Conservation (phyloP, 2,329 filamentous ascomycete species). For the Acephala macrosclerotiorum region DNA sequence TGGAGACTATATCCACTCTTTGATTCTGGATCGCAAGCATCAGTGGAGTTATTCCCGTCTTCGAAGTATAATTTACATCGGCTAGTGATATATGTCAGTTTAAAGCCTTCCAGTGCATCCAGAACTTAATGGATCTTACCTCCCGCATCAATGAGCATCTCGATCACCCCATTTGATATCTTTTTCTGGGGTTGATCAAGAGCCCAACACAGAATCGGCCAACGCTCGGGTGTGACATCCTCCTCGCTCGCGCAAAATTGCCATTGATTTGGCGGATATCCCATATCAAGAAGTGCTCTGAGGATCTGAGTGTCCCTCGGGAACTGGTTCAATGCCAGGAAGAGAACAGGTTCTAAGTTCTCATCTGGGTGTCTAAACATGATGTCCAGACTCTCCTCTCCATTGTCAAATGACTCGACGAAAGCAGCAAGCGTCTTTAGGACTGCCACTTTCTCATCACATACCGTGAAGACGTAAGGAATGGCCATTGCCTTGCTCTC, state of each 20-base stretch:
- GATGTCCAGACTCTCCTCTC: conserved; percentile 53
- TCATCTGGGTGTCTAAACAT: conserved; percentile 57
- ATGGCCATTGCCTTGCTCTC: conserved; percentile 61
- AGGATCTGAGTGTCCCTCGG: conserved; percentile 61
- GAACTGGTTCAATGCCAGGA: conserved; percentile 60
- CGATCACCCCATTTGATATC: conserved; percentile 64
- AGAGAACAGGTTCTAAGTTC: conserved; percentile 53
- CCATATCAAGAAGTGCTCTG: conserved; percentile 60
- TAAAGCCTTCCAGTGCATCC: too few relatives aligned
- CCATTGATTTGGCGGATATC: conserved; percentile 54
- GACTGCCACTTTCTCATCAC: conserved; percentile 54
- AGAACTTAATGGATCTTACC: too few relatives aligned
- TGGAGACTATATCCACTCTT: conserved; percentile 28
- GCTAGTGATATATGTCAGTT: conserved; percentile 24
- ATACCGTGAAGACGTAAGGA: conserved; percentile 59
- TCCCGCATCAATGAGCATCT: conserved; percentile 59
- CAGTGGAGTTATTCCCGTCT: conserved; percentile 28
- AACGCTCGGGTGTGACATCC: conserved; percentile 50
- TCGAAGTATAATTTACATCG: conserved; percentile 26
- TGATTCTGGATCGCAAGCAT: conserved; percentile 25
- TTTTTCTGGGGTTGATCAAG: conserved; percentile 70
- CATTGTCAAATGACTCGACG: conserved; percentile 60
- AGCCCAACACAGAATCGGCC: conserved; percentile 67
- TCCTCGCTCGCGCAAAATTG: conserved; percentile 10
- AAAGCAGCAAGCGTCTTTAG: conserved; percentile 60